phyloP scores from a whole-genome alignment of 2,329 filamentous ascomycete genomes.

The Colletotrichum tropicicola region DNA sequence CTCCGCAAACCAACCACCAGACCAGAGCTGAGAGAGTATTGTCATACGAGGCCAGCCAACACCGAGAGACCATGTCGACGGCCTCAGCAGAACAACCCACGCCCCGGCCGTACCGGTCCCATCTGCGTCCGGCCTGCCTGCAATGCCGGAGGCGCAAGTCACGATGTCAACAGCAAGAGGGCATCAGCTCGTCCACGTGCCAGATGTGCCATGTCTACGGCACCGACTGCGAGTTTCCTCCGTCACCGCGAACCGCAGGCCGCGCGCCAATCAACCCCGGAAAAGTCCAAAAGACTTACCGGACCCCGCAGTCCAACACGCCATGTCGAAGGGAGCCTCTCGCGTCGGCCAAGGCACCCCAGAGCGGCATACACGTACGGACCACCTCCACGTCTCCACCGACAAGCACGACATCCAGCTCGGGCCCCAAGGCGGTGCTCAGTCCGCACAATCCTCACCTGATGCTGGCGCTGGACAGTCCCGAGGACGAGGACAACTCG shows the following conservation, averaged over 20 bases:
- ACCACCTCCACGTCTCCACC: constrained; percentile 7
- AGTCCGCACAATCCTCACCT: constrained; percentile 33
- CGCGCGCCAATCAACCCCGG: constrained; percentile 24
- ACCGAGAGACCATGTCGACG: constrained; percentile 6
- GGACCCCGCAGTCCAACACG: constrained; percentile 6
- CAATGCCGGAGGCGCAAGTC: constrained; percentile 69
- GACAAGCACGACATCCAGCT: constrained; percentile 12
- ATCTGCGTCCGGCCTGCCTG: constrained; percentile 68
- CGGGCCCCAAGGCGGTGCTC: constrained; percentile 11
- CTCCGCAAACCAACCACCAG: constrained; percentile 9
- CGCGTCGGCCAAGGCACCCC: neutral
- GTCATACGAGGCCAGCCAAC: neutral
- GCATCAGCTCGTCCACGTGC: constrained; percentile 60
- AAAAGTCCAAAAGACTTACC: constrained; percentile 26
- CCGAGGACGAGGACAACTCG: constrained; percentile 51
- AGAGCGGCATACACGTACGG: neutral
- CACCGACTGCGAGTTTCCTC: constrained; percentile 64
- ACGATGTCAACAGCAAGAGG: constrained; percentile 62
- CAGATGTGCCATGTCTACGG: constrained; percentile 66
- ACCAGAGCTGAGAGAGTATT: neutral
- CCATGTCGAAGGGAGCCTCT: constrained; percentile 21
- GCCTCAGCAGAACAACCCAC: constrained; percentile 13
- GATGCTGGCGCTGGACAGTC: constrained; percentile 35
- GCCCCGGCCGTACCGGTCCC: constrained; percentile 66
- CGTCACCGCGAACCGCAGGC: constrained; percentile 22